Percentiles rank a stretch among this genome's conserved stretches.
Evolutionary conservation across 192 early-diverging fungal genomes (phyloP).

Genomic region (Rhizophagus prolifer): DNA sequence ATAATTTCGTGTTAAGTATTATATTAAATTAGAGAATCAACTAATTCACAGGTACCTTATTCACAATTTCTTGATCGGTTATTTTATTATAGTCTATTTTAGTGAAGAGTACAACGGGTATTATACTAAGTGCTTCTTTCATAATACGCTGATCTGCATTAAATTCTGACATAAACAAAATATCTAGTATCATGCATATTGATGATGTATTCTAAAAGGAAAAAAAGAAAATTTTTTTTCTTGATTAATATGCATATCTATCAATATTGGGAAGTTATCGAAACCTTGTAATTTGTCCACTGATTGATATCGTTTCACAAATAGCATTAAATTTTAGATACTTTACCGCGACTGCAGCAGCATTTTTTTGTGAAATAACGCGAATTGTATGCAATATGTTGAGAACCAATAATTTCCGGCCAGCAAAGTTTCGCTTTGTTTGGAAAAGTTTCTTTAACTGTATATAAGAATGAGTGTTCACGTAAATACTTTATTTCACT

Average conservation of each 20-base stretch:
- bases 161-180: constrained; percentile 10
- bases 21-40: not conserved
- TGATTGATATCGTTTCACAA: no score
- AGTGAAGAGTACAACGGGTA: not conserved
- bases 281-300: no score
- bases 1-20: constrained; percentile 9
- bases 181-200: constrained; percentile 6
- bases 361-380: not conserved
- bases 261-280: no score
- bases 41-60: constrained; percentile 19
- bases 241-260: not conserved
- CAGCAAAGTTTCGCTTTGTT: not conserved
- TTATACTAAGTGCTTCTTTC: constrained; percentile 18
- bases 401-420: constrained; percentile 1
- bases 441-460: constrained; percentile 14
- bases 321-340: no score
- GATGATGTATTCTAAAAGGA: not conserved
- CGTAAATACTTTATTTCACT: not conserved
- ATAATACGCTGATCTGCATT: constrained; percentile 11
- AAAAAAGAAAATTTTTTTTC: not conserved
- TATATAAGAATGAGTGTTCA: not conserved
- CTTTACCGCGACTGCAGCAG: not conserved
- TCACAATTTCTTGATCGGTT: not conserved
- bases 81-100: constrained; percentile 20
- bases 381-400: constrained; percentile 16